Base-by-base conservation (phyloP, 225 moss, liverwort and hornwort genomes). In the Sphagnum tenellum region DNA sequence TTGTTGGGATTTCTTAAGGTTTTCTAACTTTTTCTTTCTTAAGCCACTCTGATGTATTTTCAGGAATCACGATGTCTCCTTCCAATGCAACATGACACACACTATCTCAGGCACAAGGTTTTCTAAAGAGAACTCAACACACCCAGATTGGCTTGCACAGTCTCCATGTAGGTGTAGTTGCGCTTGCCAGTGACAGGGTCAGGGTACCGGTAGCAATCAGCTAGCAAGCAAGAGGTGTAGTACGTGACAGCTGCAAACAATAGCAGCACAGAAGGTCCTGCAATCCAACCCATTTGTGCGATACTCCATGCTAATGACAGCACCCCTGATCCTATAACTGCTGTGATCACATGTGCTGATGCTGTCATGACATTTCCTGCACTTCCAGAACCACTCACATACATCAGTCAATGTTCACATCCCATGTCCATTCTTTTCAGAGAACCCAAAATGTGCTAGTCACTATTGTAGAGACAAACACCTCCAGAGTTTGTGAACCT, bases 231-330 rank as follows among this genome's bases (percentile, higher is more conserved):
- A 12, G 96, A 93, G 14, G 92, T 89, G 77, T 61, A 98, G 64
- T 77, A 90, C 1, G 92, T 92, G 14, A 79, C 76, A 68, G 72
- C 66, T 48, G 92, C 90, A 57, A 98, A 98, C 3, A 56, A 55
- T 29, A 92, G 44, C 0, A 96, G 88, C 4, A 83, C 47, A 3
- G 84, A 0, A 0, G 92, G 90, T 11, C 96, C 92, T 2, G 83
- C 96, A 63, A 98, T 50, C 96, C 92, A 98, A 45, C 96, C 92
- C 85, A 98, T 76, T 57, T 98, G 92, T 3, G 89, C 90, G 5
- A 98, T 79, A 69, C 90, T 90, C 96, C 96, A 98, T 3, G 90
- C 77, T 56, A 98, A 51, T 2, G 92, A 83, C 45, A 92, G 66
- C 5, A 98, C 85, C 1, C 92, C 92, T 2, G 92, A 90, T 9